phyloP scores from a whole-genome alignment of 2,329 filamentous ascomycete species.

The Phialocephala subalpina region DNA sequence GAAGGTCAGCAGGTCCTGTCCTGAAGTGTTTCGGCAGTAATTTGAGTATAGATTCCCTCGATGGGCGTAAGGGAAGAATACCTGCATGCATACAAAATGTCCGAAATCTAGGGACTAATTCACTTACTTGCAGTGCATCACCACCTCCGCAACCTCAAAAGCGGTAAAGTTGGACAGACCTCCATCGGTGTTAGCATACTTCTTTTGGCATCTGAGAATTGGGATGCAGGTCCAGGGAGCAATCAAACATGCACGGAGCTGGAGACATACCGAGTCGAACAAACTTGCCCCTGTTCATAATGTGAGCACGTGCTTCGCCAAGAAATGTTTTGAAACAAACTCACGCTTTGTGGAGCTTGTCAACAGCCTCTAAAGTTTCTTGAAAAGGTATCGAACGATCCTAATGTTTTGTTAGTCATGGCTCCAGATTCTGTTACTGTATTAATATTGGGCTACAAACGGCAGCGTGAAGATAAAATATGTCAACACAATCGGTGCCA shows the following conservation, averaged over 20 bases:
- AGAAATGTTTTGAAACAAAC: slow-evolving; percentile 14
- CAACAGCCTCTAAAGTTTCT: slow-evolving; percentile 79
- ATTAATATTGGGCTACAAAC: slow-evolving; percentile 25
- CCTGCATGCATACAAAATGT: too few species aligned
- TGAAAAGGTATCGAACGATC: slow-evolving; percentile 76
- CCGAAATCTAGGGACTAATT: neutral
- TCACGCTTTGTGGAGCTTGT: slow-evolving; percentile 77
- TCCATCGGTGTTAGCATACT: neutral
- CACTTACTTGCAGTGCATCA: slow-evolving; percentile 72
- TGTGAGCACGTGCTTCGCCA: slow-evolving; percentile 10
- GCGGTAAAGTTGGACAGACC: slow-evolving; percentile 82
- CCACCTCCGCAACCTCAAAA: slow-evolving; percentile 87
- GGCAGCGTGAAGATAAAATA: slow-evolving; percentile 79
- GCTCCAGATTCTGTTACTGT: neutral
- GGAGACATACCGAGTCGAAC: slow-evolving; percentile 61
- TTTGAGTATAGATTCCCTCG: too few species aligned
- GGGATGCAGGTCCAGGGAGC: neutral
- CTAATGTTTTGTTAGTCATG: slow-evolving; percentile 24
- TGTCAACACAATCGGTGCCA: slow-evolving; percentile 77
- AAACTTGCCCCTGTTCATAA: slow-evolving; percentile 70
- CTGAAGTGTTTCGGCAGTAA: too few species aligned
- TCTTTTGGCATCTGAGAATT: neutral
- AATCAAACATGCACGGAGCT: slow-evolving; percentile 56
- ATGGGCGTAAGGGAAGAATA: too few species aligned
- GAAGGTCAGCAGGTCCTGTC: neutral